Conservation (phyloP, 1,284 basidiomycete species). For the Pseudozyma sp. region DNA sequence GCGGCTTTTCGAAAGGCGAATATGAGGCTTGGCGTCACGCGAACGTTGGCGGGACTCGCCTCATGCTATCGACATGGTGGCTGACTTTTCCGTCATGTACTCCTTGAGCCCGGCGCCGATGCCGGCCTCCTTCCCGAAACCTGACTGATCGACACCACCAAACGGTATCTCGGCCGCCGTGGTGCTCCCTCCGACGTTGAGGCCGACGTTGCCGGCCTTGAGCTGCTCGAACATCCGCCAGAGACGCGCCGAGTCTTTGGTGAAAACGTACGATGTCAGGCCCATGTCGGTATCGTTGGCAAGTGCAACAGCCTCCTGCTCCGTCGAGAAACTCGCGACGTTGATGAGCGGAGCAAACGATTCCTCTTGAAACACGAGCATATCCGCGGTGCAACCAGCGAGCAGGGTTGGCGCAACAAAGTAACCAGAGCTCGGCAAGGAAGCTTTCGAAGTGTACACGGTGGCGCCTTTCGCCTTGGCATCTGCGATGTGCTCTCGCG, state of each 20-base stretch:
- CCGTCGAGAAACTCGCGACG: slow-evolving; percentile 83
- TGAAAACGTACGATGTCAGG: slow-evolving; percentile 74
- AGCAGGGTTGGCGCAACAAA: slow-evolving; percentile 91
- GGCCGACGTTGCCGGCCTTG: slow-evolving; percentile 94
- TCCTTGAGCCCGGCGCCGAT: slow-evolving; percentile 82
- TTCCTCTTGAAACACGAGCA: slow-evolving; percentile 69
- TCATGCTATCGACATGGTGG: slow-evolving; percentile 48
- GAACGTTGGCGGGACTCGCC: slow-evolving; percentile 1
- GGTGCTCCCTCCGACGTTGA: slow-evolving; percentile 68
- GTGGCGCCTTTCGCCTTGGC: slow-evolving; percentile 86
- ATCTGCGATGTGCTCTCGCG: slow-evolving; percentile 85
- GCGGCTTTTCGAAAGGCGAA: too few relatives aligned
- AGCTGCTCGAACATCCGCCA: slow-evolving; percentile 95
- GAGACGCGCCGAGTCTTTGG: slow-evolving; percentile 83
- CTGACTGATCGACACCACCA: slow-evolving; percentile 90
- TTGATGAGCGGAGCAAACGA: slow-evolving; percentile 70
- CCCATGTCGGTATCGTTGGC: slow-evolving; percentile 89
- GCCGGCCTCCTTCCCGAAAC: slow-evolving; percentile 71
- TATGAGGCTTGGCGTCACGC: too few relatives aligned
- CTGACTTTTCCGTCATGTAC: slow-evolving; percentile 70
- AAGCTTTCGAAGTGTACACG: slow-evolving; percentile 79
- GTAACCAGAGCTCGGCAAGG: slow-evolving; percentile 74
- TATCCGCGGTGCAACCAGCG: slow-evolving; percentile 79
- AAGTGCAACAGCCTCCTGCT: slow-evolving; percentile 86
- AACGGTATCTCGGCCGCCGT: slow-evolving; percentile 72